Percentiles rank a stretch among this genome's conserved stretches.
These are phyloP conservation scores for Fusarium udum DNA, from an alignment of 2,329 filamentous ascomycete genomes.

Conservation along the genomic window DNA sequence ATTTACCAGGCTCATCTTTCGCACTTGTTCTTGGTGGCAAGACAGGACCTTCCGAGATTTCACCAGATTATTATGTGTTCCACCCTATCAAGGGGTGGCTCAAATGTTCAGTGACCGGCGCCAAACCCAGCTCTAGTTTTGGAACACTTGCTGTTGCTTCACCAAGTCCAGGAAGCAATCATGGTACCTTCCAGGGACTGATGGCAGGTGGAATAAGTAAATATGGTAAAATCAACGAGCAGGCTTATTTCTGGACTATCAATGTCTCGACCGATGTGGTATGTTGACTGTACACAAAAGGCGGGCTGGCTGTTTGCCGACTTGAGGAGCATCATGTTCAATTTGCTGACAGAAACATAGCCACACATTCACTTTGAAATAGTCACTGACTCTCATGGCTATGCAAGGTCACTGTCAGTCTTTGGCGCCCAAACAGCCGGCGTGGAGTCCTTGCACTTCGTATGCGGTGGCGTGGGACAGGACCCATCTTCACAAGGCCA, in stretches of 20 bases:
- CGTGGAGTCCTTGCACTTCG: slow-evolving; percentile 29
- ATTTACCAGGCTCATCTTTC: slow-evolving; percentile 58
- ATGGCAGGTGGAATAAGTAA: slow-evolving; percentile 76
- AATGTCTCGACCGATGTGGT: slow-evolving; percentile 52
- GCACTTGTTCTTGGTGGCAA: slow-evolving; percentile 72
- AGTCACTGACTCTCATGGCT: not conserved
- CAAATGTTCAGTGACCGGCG: slow-evolving; percentile 51
- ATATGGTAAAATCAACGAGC: slow-evolving; percentile 69
- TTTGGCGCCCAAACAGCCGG: slow-evolving; percentile 47
- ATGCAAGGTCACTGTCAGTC: slow-evolving; percentile 36
- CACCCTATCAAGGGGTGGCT: slow-evolving; percentile 58
- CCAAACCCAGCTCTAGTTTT: slow-evolving; percentile 52
- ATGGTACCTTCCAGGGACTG: slow-evolving; percentile 63
- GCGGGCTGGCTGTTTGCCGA: not conserved
- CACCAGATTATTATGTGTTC: slow-evolving; percentile 65
- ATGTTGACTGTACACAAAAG: slow-evolving; percentile 24
- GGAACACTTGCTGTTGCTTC: slow-evolving; percentile 54
- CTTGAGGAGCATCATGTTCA: not conserved
- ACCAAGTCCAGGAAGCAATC: slow-evolving; percentile 21
- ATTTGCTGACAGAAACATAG: slow-evolving; percentile 27
- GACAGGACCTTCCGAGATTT: slow-evolving; percentile 57
- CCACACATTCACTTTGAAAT: slow-evolving; percentile 42
- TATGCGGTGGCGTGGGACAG: slow-evolving; percentile 49
- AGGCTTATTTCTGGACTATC: slow-evolving; percentile 73
- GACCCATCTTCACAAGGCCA: slow-evolving; percentile 43